Evolutionary conservation across 345 rosid species (phyloP).

Genomic region (Gynandropsis gynandra): DNA sequence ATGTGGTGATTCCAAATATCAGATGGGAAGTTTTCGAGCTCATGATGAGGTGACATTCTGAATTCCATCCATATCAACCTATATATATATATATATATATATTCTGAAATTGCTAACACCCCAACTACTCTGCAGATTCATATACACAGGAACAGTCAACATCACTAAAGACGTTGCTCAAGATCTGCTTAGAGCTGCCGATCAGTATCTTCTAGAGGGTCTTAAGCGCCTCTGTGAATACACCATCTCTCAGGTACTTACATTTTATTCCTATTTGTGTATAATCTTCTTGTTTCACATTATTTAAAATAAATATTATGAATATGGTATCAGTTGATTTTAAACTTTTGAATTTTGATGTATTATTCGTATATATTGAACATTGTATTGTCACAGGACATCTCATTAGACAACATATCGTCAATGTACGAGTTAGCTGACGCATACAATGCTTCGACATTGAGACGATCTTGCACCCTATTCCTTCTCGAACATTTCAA

Average conservation of each 20-base stretch:
- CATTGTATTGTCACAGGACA: conserved; percentile 35
- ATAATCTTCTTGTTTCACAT: too few species aligned
- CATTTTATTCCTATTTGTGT: too few species aligned
- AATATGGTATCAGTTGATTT: too few species aligned
- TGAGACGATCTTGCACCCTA: conserved; percentile 58
- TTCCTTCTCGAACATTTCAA: conserved; percentile 49
- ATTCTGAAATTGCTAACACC: neutral
- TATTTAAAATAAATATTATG: too few species aligned
- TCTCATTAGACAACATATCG: conserved; percentile 47
- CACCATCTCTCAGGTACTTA: conserved; percentile 66
- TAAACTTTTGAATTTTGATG: too few species aligned
- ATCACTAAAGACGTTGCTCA: conserved; percentile 45
- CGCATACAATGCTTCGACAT: conserved; percentile 46
- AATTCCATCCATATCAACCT: neutral
- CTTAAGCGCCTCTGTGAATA: conserved; percentile 69
- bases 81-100: neutral
- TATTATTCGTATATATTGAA: neutral
- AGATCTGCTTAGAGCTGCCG: conserved; percentile 74
- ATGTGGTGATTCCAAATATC: conserved; percentile 72
- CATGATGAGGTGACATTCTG: conserved; percentile 52
- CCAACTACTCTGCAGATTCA: conserved; percentile 42
- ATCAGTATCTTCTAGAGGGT: conserved; percentile 67
- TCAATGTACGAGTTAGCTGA: conserved; percentile 62
- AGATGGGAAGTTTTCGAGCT: conserved; percentile 68
- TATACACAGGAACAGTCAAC: conserved; percentile 58